Evolutionary conservation across 306 rosid genomes (phyloP).

Genomic region (Sechiopsis laciniata): DNA sequence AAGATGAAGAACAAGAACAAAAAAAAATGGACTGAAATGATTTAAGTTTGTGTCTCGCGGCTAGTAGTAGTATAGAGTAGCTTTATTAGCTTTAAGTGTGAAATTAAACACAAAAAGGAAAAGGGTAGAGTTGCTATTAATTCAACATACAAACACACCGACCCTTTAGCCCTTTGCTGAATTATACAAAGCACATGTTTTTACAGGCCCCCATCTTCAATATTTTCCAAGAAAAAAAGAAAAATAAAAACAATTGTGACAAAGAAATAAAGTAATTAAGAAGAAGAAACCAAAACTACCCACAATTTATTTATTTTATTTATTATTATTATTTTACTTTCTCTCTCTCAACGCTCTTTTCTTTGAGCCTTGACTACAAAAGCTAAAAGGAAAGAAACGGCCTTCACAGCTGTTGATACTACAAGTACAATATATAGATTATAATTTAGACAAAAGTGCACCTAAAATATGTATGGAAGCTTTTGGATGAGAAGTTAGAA

Average conservation of each 20-base stretch:
- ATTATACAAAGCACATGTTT: slow-evolving; percentile 36
- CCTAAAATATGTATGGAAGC: too few relatives aligned
- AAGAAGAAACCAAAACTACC: slow-evolving; percentile 1
- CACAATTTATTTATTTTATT: neutral
- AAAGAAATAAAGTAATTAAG: slow-evolving; percentile 23
- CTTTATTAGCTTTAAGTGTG: slow-evolving; percentile 19
- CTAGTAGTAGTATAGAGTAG: neutral
- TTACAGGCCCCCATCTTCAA: neutral
- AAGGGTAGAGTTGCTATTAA: neutral
- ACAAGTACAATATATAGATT: too few relatives aligned
- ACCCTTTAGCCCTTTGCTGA: slow-evolving; percentile 45
- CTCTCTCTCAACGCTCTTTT: slow-evolving; percentile 34
- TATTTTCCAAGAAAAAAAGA: slow-evolving; percentile 29
- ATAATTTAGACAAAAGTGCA: too few relatives aligned
- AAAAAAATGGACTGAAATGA: neutral
- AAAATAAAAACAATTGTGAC: slow-evolving; percentile 30
- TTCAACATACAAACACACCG: slow-evolving; percentile 26
- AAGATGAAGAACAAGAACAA: neutral
- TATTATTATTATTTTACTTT: neutral
- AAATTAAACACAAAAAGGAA: neutral
- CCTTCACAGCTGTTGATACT: slow-evolving; percentile 19
- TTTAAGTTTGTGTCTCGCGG: neutral
- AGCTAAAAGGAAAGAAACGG: slow-evolving; percentile 75
- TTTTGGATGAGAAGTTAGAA: too few relatives aligned
- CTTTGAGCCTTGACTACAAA: slow-evolving; percentile 74